Evolutionary conservation across 2,329 filamentous ascomycete species (phyloP).

Genomic region (Zasmidium citrigriseum): DNA sequence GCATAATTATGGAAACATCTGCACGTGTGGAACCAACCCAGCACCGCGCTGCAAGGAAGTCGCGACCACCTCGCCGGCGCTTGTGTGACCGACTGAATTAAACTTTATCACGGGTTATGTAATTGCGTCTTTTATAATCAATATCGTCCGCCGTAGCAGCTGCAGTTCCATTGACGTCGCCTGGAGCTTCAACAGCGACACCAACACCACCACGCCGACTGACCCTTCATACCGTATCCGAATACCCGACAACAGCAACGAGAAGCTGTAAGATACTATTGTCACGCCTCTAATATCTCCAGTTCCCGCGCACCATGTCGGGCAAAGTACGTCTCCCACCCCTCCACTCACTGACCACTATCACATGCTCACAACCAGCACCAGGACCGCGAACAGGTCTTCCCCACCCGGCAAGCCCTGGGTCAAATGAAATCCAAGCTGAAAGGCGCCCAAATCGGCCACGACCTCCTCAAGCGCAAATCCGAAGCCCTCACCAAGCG

Average conservation of each 20-base stretch:
- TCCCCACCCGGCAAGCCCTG: conserved; percentile 95
- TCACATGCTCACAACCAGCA: background rate
- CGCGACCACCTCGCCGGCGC: background rate
- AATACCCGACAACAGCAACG: background rate
- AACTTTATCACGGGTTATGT: background rate
- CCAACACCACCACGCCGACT: background rate
- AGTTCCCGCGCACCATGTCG: conserved; percentile 25
- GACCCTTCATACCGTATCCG: background rate
- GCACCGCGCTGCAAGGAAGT: background rate
- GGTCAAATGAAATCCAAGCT: conserved; percentile 97
- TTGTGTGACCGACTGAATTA: background rate
- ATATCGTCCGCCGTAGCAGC: background rate
- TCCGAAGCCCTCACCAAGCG: conserved; percentile 95
- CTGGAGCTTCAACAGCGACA: background rate
- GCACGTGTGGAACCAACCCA: background rate
- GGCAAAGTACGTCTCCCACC: conserved; percentile 24
- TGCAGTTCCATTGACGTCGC: conserved; percentile 4
- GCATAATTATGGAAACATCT: background rate
- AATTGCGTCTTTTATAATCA: too few relatives aligned
- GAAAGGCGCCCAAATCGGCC: conserved; percentile 75
- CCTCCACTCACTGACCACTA: background rate
- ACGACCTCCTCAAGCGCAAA: conserved; percentile 95
- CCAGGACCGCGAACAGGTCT: conserved; percentile 92
- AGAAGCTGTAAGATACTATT: background rate
- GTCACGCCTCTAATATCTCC: background rate